phyloP scores from a whole-genome alignment of 1,284 basidiomycete species.

The Papiliotrema nemorosa region DNA sequence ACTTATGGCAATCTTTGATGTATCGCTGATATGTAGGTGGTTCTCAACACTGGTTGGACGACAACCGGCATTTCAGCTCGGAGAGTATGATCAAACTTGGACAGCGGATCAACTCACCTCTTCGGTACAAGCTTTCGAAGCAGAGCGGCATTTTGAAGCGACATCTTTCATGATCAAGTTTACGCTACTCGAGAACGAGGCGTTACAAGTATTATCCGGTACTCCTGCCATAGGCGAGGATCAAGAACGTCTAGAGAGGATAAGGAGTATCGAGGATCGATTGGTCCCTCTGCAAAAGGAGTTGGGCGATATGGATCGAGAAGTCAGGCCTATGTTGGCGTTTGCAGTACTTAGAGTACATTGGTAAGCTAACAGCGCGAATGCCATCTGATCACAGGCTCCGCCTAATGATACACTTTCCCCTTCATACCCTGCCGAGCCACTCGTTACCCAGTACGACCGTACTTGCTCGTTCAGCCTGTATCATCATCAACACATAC shows the following conservation, averaged over 20 bases:
- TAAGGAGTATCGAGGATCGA: not conserved
- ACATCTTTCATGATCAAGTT: not conserved
- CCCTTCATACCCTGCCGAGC: not conserved
- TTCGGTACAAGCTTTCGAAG: too few relatives aligned
- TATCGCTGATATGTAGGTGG: not conserved
- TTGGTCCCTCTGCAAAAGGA: not conserved
- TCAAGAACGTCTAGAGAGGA: not conserved
- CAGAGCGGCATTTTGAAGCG: not conserved
- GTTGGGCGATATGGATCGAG: not conserved
- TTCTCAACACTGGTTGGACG: not conserved
- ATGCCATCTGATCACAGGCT: too few relatives aligned
- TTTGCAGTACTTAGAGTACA: not conserved
- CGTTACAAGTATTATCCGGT: not conserved
- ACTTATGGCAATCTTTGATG: not conserved
- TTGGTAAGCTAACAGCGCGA: constrained; percentile 2
- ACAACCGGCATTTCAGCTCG: not conserved
- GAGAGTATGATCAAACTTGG: not conserved
- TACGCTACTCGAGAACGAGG: constrained; percentile 1
- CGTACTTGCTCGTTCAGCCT: not conserved
- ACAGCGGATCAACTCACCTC: too few relatives aligned
- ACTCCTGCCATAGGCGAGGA: not conserved
- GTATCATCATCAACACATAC: not conserved
- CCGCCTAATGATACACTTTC: not conserved
- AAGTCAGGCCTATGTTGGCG: not conserved
- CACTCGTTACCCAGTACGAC: not conserved